These are phyloP conservation scores for Jaltomata sinuosa DNA, from an alignment of 257 asterid genomes.

Conservation along the genomic window DNA sequence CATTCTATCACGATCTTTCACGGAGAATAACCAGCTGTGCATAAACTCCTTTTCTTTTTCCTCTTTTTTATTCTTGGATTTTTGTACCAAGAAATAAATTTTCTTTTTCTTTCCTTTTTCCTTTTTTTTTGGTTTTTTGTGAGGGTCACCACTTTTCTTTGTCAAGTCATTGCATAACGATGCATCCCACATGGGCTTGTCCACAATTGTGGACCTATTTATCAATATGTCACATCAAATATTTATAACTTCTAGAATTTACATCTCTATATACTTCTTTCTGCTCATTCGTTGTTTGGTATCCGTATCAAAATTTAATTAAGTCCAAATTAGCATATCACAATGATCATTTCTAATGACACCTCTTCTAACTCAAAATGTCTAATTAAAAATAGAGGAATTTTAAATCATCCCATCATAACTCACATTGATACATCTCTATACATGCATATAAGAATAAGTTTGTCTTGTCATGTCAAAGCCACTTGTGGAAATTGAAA, in stretches of 20 bases:
- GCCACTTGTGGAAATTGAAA: not conserved
- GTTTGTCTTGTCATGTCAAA: not conserved
- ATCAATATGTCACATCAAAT: not conserved
- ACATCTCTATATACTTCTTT: not conserved
- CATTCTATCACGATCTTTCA: not conserved
- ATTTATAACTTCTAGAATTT: not conserved
- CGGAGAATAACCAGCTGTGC: not conserved
- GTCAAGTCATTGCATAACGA: not conserved
- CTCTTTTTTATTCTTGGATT: not conserved
- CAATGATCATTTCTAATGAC: too few relatives aligned
- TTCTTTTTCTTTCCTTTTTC: not conserved
- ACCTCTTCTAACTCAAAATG: not conserved
- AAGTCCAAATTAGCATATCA: too few relatives aligned
- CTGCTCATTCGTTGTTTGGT: fast-evolving
- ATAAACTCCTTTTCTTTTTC: not conserved
- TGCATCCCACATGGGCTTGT: not conserved
- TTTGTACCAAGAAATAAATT: not conserved
- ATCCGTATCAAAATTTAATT: too few relatives aligned
- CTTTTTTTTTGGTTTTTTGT: not conserved
- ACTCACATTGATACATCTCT: not conserved
- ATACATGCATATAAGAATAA: not conserved
- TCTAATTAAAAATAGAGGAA: not conserved
- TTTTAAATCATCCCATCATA: not conserved
- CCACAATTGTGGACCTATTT: not conserved
- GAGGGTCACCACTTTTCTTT: not conserved